These are phyloP conservation scores for Saccharomycopsis guyanensis DNA, from an alignment of 805 yeast species.

Conservation along the genomic window DNA sequence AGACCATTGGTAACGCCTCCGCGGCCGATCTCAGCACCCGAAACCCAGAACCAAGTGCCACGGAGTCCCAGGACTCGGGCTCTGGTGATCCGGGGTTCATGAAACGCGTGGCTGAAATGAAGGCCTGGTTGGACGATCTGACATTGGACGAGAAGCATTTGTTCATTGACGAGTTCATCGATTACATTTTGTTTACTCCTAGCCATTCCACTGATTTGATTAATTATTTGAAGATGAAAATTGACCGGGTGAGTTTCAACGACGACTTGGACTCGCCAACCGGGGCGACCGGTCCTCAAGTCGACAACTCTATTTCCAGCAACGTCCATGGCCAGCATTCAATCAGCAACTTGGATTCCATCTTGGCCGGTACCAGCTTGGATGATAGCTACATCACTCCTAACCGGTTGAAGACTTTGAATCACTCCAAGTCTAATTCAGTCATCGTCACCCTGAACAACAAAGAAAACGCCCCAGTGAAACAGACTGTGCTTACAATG, in stretches of 20 bases:
- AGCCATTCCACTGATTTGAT: constrained; percentile 18
- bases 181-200: constrained; percentile 19
- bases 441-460: not conserved
- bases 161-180: constrained; percentile 20
- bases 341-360: constrained; percentile 10
- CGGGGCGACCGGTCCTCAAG: constrained; percentile 3
- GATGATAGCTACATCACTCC: not conserved
- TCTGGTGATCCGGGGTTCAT: not conserved
- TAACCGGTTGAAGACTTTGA: not conserved
- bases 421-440: constrained; percentile 2
- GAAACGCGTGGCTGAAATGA: not conserved
- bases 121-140: constrained; percentile 12
- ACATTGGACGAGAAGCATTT: constrained; percentile 13
- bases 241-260: constrained; percentile 19
- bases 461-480: constrained; percentile 5
- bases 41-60: not conserved
- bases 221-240: constrained; percentile 17
- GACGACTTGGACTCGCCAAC: constrained; percentile 21
- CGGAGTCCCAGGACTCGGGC: constrained; percentile 25
- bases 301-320: not conserved
- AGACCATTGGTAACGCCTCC: not conserved
- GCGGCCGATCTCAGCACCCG: not conserved
- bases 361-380: not conserved
- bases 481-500: constrained; percentile 13
- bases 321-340: not conserved